Evolutionary conservation across 83 land plant species (phyloP).

Genomic region (Isoetes engelmannii): DNA sequence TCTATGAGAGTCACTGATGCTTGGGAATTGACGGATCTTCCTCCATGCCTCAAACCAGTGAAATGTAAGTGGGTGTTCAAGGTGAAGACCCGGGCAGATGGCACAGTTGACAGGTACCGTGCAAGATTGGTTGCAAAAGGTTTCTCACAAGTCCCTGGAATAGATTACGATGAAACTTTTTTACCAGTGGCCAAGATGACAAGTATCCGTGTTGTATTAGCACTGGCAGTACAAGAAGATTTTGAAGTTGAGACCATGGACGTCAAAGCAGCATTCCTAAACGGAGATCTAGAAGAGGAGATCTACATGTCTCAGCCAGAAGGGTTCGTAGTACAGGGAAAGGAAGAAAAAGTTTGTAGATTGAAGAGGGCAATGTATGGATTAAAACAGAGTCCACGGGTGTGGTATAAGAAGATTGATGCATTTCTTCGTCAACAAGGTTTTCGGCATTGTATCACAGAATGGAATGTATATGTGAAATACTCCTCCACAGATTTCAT

Average conservation of each 20-base stretch:
- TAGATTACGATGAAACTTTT: conserved; percentile 7
- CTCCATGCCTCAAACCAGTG: background rate
- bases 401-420: background rate
- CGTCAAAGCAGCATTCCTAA: background rate
- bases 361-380: background rate
- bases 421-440: background rate
- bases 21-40: background rate
- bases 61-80: conserved; percentile 11
- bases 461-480: background rate
- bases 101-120: background rate
- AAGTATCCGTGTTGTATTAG: background rate
- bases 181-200: background rate
- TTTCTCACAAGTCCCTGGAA: background rate
- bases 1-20: background rate
- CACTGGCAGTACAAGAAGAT: background rate
- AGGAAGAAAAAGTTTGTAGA: background rate
- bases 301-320: background rate
- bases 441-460: background rate
- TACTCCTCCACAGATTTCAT: background rate
- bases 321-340: background rate
- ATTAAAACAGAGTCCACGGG: background rate
- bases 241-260: background rate
- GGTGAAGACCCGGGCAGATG: background rate
- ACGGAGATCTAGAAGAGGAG: background rate
- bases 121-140: conserved; percentile 6